phyloP scores from a whole-genome alignment of 805 yeast species.

The Myxozyma neglecta region DNA sequence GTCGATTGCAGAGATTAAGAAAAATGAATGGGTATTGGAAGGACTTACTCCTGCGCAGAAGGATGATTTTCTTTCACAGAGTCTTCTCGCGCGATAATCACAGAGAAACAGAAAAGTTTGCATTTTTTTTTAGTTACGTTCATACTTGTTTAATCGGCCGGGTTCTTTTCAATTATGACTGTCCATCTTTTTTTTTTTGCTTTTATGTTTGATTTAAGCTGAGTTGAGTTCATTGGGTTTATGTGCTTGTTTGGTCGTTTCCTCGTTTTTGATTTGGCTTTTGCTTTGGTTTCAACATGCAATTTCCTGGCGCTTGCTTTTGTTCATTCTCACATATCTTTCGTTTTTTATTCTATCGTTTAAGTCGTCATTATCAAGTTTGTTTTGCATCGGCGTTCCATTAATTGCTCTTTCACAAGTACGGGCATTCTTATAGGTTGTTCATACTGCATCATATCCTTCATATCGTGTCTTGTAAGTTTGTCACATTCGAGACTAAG shows the following conservation, averaged over 20 bases:
- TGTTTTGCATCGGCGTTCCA: too few relatives aligned
- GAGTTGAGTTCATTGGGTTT: background rate
- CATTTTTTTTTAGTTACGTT: background rate
- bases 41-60: slow-evolving; percentile 38
- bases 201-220: background rate
- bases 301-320: background rate
- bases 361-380: background rate
- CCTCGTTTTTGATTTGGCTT: background rate
- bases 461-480: too few relatives aligned
- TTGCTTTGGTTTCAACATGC: background rate
- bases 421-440: too few relatives aligned
- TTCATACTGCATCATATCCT: too few relatives aligned
- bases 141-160: background rate
- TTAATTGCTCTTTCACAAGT: too few relatives aligned
- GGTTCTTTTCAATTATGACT: background rate
- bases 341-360: background rate
- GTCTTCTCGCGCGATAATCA: slow-evolving; percentile 12
- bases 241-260: background rate
- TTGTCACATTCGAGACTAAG: too few relatives aligned
- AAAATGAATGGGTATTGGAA: slow-evolving; percentile 66
- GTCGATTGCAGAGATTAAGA: slow-evolving; percentile 68
- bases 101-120: background rate
- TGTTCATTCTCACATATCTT: background rate
- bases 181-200: slow-evolving; percentile 2
- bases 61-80: slow-evolving; percentile 14